Evolutionary conservation across 495 filamentous ascomycete species (phyloP).

Genomic region (Aspergillus sclerotiicarbonarius): DNA sequence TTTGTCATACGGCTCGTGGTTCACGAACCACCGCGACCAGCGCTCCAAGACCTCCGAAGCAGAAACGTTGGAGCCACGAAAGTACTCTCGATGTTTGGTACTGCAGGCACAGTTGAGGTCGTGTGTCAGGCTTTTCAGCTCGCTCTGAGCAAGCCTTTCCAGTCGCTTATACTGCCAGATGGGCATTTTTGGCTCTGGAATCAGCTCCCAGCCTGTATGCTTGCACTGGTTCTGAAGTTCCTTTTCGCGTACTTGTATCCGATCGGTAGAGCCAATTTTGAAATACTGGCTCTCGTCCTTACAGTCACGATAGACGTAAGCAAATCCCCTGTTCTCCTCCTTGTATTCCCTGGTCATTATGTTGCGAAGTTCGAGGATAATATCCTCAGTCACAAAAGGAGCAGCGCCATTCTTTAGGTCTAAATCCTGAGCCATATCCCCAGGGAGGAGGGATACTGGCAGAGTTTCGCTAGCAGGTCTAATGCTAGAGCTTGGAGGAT

Average conservation of each 20-base stretch:
- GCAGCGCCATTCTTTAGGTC: too few relatives aligned
- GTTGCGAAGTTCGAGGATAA: too few relatives aligned
- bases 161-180: conserved; percentile 12
- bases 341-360: too few relatives aligned
- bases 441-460: too few relatives aligned
- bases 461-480: too few relatives aligned
- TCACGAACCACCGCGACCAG: conserved; percentile 15
- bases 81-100: conserved; percentile 13
- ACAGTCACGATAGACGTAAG: too few relatives aligned
- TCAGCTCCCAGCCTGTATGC: not conserved
- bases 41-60: conserved; percentile 11
- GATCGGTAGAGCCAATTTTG: too few relatives aligned
- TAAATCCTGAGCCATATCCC: too few relatives aligned
- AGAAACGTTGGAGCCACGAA: conserved; percentile 7
- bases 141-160: conserved; percentile 13
- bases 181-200: not conserved
- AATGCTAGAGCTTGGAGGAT: too few relatives aligned
- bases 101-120: conserved; percentile 12
- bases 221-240: conserved; percentile 9
- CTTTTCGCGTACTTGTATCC: not conserved
- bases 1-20: conserved; percentile 10
- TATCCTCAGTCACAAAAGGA: too few relatives aligned
- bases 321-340: too few relatives aligned
- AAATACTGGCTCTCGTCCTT: too few relatives aligned
- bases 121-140: conserved; percentile 14